A percentile compares a stretch with the other conserved stretches of the same genome.
These are phyloP conservation scores for Tieghemiomyces parasiticus DNA, from an alignment of 192 early-diverging fungal genomes.

Conservation along the genomic window DNA sequence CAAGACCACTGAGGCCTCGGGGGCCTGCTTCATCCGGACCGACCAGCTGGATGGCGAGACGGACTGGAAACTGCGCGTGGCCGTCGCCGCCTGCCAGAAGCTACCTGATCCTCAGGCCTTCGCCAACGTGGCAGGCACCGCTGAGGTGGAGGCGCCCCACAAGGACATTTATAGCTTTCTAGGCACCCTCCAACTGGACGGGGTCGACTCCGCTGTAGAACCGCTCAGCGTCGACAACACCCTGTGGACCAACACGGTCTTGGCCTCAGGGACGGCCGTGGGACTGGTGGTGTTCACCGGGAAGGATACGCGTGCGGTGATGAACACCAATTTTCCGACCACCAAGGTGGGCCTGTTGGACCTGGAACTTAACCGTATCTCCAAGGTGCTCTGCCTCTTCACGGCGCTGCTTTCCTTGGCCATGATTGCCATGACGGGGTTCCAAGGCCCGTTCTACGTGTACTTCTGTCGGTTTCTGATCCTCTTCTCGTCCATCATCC, in stretches of 20 bases:
- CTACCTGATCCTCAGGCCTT: slow-evolving; percentile 41
- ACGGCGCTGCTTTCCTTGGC: slow-evolving; percentile 65
- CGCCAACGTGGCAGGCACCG: slow-evolving; percentile 41
- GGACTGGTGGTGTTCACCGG: slow-evolving; percentile 87
- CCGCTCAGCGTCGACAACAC: slow-evolving; percentile 79
- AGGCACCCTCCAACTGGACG: slow-evolving; percentile 41
- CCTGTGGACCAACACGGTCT: slow-evolving; percentile 87
- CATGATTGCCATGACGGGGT: slow-evolving; percentile 82
- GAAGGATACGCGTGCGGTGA: slow-evolving; percentile 82
- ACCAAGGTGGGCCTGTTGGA: slow-evolving; percentile 88
- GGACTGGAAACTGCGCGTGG: slow-evolving; percentile 89
- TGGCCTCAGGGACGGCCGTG: slow-evolving; percentile 79
- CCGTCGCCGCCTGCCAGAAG: slow-evolving; percentile 68
- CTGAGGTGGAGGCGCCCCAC: slow-evolving; percentile 82
- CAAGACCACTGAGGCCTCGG: slow-evolving; percentile 63
- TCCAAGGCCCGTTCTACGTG: slow-evolving; percentile 81
- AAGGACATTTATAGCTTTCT: slow-evolving; percentile 90
- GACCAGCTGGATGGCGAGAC: slow-evolving; percentile 97
- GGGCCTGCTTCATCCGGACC: slow-evolving; percentile 89
- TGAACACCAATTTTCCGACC: slow-evolving; percentile 86
- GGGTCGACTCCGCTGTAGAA: slow-evolving; percentile 21
- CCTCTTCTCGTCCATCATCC: slow-evolving; percentile 89
- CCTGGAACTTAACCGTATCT: slow-evolving; percentile 76
- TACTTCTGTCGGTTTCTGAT: slow-evolving; percentile 89
- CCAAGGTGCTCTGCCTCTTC: slow-evolving; percentile 83